Evolutionary conservation across 805 yeast genomes (phyloP).

Genomic region (Starmerella bombi): DNA sequence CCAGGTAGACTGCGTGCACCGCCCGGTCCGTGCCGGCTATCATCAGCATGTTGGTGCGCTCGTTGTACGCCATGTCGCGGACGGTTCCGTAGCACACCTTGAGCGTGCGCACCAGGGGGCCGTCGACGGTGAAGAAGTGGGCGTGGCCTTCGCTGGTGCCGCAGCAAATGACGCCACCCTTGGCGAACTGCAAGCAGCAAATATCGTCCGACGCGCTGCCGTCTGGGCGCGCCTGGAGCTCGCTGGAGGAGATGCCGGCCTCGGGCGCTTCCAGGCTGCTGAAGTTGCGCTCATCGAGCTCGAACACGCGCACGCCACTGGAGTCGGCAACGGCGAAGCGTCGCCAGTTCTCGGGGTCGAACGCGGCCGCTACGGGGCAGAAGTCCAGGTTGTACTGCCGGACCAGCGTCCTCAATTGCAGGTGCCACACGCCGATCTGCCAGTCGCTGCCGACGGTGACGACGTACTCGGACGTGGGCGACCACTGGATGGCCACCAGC

Average conservation of each 20-base stretch:
- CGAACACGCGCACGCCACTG: not conserved
- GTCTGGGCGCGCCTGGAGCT: not conserved
- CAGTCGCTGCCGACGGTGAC: slow-evolving; percentile 14
- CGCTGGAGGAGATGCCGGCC: not conserved
- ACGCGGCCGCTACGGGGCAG: slow-evolving; percentile 6
- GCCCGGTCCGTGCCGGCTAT: slow-evolving; percentile 12
- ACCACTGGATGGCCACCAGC: slow-evolving; percentile 10
- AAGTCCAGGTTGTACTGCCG: slow-evolving; percentile 7
- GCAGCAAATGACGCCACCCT: not conserved
- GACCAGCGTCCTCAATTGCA: not conserved
- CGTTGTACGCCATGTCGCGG: slow-evolving; percentile 6
- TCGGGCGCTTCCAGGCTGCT: not conserved
- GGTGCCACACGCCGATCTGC: slow-evolving; percentile 14
- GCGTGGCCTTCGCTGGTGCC: slow-evolving; percentile 13
- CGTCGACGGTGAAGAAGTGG: slow-evolving; percentile 2
- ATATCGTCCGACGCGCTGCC: not conserved
- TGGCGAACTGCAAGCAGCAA: slow-evolving; percentile 1
- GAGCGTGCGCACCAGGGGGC: not conserved
- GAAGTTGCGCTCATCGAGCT: not conserved
- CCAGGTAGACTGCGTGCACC: slow-evolving; percentile 11
- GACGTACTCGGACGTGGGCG: slow-evolving; percentile 7
- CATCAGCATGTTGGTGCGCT: slow-evolving; percentile 5
- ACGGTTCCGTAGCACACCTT: slow-evolving; percentile 5
- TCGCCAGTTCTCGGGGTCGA: not conserved
- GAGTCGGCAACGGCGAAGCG: slow-evolving; percentile 1